A percentile compares a stretch with the other conserved stretches of the same genome.
phyloP scores from a whole-genome alignment of 352 stramenopile genomes.

The Pythium apleroticum region DNA sequence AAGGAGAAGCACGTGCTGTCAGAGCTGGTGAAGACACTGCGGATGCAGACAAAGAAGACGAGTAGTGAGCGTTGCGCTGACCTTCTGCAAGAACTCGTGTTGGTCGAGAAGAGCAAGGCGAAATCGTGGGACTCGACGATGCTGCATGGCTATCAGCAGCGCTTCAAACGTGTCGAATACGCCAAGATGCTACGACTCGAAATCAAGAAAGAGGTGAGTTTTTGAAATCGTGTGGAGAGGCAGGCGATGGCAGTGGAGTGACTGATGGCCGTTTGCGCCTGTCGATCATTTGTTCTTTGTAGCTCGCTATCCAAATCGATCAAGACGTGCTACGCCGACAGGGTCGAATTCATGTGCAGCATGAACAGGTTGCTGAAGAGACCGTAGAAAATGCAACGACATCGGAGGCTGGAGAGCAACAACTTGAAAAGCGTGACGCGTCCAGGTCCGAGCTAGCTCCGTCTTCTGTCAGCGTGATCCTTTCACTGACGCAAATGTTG shows the following conservation, averaged over 20 bases:
- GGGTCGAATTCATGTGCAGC: neutral
- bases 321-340: slow-evolving; percentile 37
- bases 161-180: slow-evolving; percentile 62
- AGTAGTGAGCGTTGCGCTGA: slow-evolving; percentile 54
- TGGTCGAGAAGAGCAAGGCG: slow-evolving; percentile 53
- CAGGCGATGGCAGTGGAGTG: neutral
- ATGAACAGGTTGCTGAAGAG: slow-evolving; percentile 4
- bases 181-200: slow-evolving; percentile 57
- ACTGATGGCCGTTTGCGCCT: neutral
- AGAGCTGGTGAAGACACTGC: slow-evolving; percentile 69
- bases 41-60: slow-evolving; percentile 62
- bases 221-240: neutral
- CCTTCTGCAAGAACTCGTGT: slow-evolving; percentile 61
- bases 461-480: neutral
- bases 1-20: slow-evolving; percentile 69
- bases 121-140: slow-evolving; percentile 69
- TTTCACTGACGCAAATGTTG: neutral
- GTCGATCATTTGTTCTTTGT: neutral
- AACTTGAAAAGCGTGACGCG: slow-evolving; percentile 27
- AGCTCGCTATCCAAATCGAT: slow-evolving; percentile 69
- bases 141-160: slow-evolving; percentile 65
- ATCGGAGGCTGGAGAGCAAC: neutral
- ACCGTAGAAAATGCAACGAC: neutral
- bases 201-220: slow-evolving; percentile 71
- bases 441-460: slow-evolving; percentile 33